These are phyloP conservation scores for Neltuma alba DNA, from an alignment of 306 rosid genomes.

Conservation along the genomic window DNA sequence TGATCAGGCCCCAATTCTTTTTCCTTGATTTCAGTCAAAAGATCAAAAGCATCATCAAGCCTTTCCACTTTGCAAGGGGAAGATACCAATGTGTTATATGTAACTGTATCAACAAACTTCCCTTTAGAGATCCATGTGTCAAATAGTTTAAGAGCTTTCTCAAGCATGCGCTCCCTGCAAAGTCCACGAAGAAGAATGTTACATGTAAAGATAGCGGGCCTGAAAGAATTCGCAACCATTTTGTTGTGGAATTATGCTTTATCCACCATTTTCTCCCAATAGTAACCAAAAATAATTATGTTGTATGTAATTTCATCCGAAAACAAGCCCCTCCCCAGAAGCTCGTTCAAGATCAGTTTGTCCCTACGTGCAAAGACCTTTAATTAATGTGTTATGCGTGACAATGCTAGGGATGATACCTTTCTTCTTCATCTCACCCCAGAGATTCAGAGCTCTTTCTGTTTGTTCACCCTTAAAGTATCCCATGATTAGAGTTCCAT, in stretches of 20 bases:
- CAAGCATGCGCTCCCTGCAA: constrained; percentile 69
- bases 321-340: constrained; percentile 63
- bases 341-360: constrained; percentile 77
- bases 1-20: constrained; percentile 64
- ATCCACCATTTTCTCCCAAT: constrained; percentile 69
- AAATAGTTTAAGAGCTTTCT: constrained; percentile 75
- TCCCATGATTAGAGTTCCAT: constrained; percentile 83
- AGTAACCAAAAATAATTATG: constrained; percentile 77
- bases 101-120: constrained; percentile 63
- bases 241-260: constrained; percentile 84
- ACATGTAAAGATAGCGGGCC: constrained; percentile 67
- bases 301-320: constrained; percentile 78
- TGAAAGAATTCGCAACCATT: constrained; percentile 67
- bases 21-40: constrained; percentile 66
- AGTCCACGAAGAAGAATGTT: constrained; percentile 85
- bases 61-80: constrained; percentile 70
- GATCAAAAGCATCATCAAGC: constrained; percentile 64
- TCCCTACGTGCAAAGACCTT: constrained; percentile 65
- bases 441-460: constrained; percentile 64
- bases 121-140: constrained; percentile 67
- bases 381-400: constrained; percentile 72
- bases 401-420: constrained; percentile 60
- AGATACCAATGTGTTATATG: constrained; percentile 82
- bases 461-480: constrained; percentile 62
- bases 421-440: constrained; percentile 79